Base-by-base conservation (phyloP, 257 asterid species). In the Henckelia pumila region DNA sequence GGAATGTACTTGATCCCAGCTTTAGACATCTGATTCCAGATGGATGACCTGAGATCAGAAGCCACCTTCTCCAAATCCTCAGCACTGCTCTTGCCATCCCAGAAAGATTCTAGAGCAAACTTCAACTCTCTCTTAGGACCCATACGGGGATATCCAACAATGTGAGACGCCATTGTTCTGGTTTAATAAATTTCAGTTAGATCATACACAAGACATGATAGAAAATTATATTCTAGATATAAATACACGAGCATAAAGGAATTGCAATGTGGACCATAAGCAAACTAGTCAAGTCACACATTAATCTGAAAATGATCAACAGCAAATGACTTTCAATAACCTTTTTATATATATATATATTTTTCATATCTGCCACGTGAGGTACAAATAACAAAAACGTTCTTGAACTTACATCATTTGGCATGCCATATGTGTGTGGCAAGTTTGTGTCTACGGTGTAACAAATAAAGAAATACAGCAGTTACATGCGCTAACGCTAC, bases 141-240 rank as follows among this genome's bases (percentile, higher is more conserved):
- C 84, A 82, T 79, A 61, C 87, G 84, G 53, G 87, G 87, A 69
- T 82, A 82, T 71, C 87, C 87, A 71, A 82, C 87, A 65, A 82
- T 66, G 73, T 82, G 87, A 32, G 87, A 82, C 1, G 84, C 87
- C 87, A 82, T 82, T 68, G 21, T 77, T 57, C 78, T 75, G 70
- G 19, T 7, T 50, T 58, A 44, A 73, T 33, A 73, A 19, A 21
- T 3, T 47, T 60, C 28, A 32, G 40, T 9, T 49, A 62, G 47
- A 8, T 35, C 13, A 28, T 1, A 59, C 0, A 26, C 17, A 59
- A 24, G 3, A 32, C 8, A 35, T 29, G 10, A 66, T 2, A 22
- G 22, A 62, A 50, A 28, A 52, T 23, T 13, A 56, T 56, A 47
- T 7, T 22, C 10, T 33, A 47, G 22, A 49, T 10, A 22, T 10